A percentile compares a stretch with the other conserved stretches of the same genome.
phyloP scores from a whole-genome alignment of 148 eudicot species.

The Camellia granthamiana region DNA sequence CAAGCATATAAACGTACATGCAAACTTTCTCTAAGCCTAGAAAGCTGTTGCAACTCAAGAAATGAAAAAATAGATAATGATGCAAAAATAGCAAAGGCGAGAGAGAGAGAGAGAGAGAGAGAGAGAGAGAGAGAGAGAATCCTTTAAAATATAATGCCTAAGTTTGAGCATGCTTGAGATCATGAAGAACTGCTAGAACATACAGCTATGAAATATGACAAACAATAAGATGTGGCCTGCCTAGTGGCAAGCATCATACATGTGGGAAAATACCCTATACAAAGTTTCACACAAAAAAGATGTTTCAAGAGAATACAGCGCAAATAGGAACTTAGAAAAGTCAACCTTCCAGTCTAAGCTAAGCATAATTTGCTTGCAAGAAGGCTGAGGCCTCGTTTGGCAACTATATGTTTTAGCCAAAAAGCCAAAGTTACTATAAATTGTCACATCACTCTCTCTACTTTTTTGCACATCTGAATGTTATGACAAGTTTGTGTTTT shows the following conservation, averaged over 20 bases:
- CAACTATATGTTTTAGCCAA: too few relatives aligned
- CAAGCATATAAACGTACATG: conserved; percentile 7
- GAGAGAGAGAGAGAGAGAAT: not conserved
- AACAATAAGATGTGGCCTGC: not conserved
- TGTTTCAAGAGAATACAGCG: not conserved
- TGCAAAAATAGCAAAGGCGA: not conserved
- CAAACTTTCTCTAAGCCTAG: not conserved
- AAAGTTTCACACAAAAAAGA: not conserved
- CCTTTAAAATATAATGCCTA: not conserved
- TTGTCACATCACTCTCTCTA: too few relatives aligned
- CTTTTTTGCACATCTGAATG: too few relatives aligned
- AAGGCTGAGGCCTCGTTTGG: too few relatives aligned
- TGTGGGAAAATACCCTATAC: not conserved
- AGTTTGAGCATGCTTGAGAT: conserved; percentile 4
- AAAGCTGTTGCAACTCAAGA: not conserved
- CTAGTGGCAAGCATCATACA: not conserved
- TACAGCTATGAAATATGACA: not conserved
- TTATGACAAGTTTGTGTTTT: too few relatives aligned
- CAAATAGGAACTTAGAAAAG: not conserved
- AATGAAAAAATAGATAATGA: not conserved
- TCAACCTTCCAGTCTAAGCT: too few relatives aligned
- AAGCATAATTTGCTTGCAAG: too few relatives aligned
- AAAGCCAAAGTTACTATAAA: too few relatives aligned
- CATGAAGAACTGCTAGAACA: not conserved
- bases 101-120: not conserved